Conservation (phyloP, 2,329 filamentous ascomycete species). For the Penicillium sclerotigenum region DNA sequence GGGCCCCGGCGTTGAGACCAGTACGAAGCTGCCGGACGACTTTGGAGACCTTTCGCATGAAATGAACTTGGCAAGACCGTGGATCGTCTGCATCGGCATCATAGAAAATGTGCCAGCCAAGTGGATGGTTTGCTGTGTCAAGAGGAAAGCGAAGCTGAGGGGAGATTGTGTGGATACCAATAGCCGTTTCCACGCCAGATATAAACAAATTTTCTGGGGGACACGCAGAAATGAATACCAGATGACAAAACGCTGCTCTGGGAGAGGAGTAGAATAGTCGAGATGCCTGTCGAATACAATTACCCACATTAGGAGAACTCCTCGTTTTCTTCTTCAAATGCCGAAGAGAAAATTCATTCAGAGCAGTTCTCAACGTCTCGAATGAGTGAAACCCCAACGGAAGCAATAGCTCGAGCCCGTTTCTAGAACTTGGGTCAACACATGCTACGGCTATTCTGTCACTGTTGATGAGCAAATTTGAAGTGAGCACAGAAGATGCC, state of each 20-base stretch:
- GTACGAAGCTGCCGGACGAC: constrained; percentile 30
- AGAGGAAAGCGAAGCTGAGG: constrained; percentile 25
- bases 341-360: constrained; percentile 21
- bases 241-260: constrained; percentile 30
- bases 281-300: constrained; percentile 26
- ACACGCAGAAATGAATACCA: constrained; percentile 33
- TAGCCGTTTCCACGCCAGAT: constrained; percentile 20
- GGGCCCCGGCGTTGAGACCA: constrained; percentile 27
- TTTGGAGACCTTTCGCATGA: constrained; percentile 23
- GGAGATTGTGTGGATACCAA: constrained; percentile 37
- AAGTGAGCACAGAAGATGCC: constrained; percentile 24
- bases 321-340: constrained; percentile 11
- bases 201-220: constrained; percentile 17
- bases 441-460: constrained; percentile 29
- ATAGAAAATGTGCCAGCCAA: constrained; percentile 32
- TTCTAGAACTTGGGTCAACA: constrained; percentile 18
- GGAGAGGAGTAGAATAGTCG: constrained; percentile 23
- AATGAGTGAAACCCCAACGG: constrained; percentile 25
- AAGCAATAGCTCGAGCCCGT: constrained; percentile 26
- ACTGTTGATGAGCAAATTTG: constrained; percentile 19
- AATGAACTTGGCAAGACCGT: constrained; percentile 8
- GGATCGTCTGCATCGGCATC: constrained; percentile 15
- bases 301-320: constrained; percentile 9
- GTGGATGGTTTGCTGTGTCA: constrained; percentile 5
- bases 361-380: constrained; percentile 16